phyloP scores from a whole-genome alignment of 192 early-diverging fungal species.

The Geranomyces michiganensis region DNA sequence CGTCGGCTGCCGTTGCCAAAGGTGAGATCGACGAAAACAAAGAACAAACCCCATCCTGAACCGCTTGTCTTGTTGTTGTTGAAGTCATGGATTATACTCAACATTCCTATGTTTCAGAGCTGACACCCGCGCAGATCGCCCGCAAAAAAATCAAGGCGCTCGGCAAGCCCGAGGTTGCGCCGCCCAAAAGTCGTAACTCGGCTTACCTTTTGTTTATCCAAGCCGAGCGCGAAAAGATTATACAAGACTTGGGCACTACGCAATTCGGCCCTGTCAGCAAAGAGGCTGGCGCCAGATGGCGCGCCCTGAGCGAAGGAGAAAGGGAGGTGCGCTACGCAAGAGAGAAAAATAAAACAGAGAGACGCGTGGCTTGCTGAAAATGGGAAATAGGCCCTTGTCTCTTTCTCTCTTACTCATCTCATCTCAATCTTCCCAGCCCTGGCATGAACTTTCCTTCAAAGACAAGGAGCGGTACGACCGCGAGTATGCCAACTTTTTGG shows the following conservation, averaged over 20 bases:
- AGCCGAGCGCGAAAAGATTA: neutral
- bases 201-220: neutral
- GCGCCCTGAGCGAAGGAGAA: neutral
- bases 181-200: neutral
- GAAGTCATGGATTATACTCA: no score
- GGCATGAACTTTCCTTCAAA: no score
- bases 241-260: neutral
- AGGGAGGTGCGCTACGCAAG: neutral
- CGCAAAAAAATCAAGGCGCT: slow-evolving; percentile 4
- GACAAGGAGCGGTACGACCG: slow-evolving; percentile 6
- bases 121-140: neutral
- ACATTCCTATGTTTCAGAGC: no score
- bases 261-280: neutral
- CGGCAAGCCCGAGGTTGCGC: neutral
- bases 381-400: neutral
- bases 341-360: no score
- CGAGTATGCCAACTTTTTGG: neutral
- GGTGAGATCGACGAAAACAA: no score
- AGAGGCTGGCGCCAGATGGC: neutral
- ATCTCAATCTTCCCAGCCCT: no score
- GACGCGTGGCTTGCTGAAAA: neutral
- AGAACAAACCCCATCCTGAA: no score
- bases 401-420: no score
- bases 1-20: no score
- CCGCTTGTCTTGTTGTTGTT: no score